Evolutionary conservation across 1,139 yeast species (phyloP).

Genomic region (Geotrichum candidum): DNA sequence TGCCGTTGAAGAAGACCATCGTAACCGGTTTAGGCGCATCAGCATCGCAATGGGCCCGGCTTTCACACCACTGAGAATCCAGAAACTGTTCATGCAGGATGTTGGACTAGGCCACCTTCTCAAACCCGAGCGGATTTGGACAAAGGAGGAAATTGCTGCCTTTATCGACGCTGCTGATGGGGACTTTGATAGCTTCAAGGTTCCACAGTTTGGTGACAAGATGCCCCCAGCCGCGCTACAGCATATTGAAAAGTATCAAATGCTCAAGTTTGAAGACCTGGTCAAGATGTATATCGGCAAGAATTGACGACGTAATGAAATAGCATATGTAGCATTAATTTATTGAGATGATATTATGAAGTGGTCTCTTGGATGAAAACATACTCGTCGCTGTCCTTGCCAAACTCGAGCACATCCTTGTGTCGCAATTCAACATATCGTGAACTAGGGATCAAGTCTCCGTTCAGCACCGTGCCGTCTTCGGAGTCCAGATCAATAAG

Average conservation of each 20-base stretch:
- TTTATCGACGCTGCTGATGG: conserved; percentile 19
- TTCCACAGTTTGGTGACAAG: conserved; percentile 13
- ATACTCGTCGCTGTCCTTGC: conserved; percentile 38
- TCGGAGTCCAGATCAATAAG: conserved; percentile 50
- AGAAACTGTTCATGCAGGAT: conserved; percentile 15
- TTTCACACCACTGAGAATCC: conserved; percentile 20
- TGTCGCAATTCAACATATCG: conserved; percentile 45
- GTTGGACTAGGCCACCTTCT: conserved; percentile 10
- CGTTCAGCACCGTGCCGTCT: conserved; percentile 50
- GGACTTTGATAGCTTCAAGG: conserved; percentile 15
- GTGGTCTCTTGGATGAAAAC: conserved; percentile 23
- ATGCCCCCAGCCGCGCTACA: conserved; percentile 14
- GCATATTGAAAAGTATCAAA: conserved; percentile 12
- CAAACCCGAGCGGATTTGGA: conserved; percentile 11
- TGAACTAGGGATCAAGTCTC: conserved; percentile 40
- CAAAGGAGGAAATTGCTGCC: conserved; percentile 13
- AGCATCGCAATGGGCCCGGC: conserved; percentile 29
- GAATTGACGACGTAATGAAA: background rate
- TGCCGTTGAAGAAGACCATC: conserved; percentile 38
- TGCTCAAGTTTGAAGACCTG: conserved; percentile 7
- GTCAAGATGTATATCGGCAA: conserved; percentile 14
- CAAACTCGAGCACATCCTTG: conserved; percentile 47
- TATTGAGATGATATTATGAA: background rate
- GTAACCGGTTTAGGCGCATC: conserved; percentile 38
- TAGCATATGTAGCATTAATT: background rate